A percentile compares a stretch with the other conserved stretches of the same genome.
These are phyloP conservation scores for Cyclotella cryptica DNA, from an alignment of 108 stramenopile genomes.

Conservation along the genomic window DNA sequence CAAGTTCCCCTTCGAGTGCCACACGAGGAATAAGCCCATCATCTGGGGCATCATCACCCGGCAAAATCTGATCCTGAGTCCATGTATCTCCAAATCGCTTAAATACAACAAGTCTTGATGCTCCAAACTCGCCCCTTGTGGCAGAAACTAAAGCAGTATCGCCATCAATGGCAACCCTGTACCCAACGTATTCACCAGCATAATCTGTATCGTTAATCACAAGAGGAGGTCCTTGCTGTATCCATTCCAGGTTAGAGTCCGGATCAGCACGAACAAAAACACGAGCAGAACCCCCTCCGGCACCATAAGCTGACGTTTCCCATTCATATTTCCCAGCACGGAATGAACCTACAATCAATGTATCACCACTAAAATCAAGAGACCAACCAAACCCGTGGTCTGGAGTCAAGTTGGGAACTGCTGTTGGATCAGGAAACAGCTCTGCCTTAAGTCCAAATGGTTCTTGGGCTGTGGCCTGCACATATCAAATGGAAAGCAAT, in stretches of 20 bases:
- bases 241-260: conserved; percentile 9
- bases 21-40: conserved; percentile 2
- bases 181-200: not conserved
- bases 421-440: not conserved
- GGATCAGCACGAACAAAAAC: conserved; percentile 7
- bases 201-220: not conserved
- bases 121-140: not conserved
- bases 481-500: no score
- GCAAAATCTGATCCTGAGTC: conserved; percentile 5
- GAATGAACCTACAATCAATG: conserved; percentile 13
- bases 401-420: not conserved
- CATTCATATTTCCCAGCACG: not conserved
- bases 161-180: conserved; percentile 14
- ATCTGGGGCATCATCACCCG: not conserved
- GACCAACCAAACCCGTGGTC: conserved; percentile 16
- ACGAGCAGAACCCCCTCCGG: not conserved
- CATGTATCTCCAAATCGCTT: not conserved
- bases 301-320: not conserved
- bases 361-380: conserved; percentile 11
- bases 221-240: conserved; percentile 15
- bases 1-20: not conserved
- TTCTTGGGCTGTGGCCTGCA: no score
- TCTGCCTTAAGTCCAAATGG: not conserved
- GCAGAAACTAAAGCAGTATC: conserved; percentile 16
- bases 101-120: conserved; percentile 14